A percentile compares a stretch with the other conserved stretches of the same genome.
phyloP scores from a whole-genome alignment of 805 yeast species.

The Candida vaughaniae region DNA sequence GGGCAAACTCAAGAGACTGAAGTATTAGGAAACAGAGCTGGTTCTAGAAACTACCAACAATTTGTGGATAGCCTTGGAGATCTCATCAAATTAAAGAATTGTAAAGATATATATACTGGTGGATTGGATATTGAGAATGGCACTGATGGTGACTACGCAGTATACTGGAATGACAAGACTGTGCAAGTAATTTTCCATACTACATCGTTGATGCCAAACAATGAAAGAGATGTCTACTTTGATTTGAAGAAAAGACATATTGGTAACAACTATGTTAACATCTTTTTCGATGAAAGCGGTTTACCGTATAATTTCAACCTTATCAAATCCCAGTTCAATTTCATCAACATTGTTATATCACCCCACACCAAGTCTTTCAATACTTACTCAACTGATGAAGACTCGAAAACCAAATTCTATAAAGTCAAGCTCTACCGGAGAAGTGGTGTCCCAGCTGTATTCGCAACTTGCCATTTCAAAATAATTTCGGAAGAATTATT shows the following conservation, averaged over 20 bases:
- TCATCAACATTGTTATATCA: conserved; percentile 72
- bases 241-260: conserved; percentile 77
- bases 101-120: conserved; percentile 61
- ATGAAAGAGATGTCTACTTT: conserved; percentile 37
- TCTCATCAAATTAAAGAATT: conserved; percentile 55
- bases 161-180: conserved; percentile 69
- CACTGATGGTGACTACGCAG: conserved; percentile 72
- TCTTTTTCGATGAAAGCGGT: conserved; percentile 75
- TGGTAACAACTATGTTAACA: conserved; percentile 81
- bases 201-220: conserved; percentile 76
- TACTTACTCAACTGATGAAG: conserved; percentile 1
- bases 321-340: conserved; percentile 77
- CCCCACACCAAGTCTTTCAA: conserved; percentile 46
- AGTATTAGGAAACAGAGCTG: conserved; percentile 61
- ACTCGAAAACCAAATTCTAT: conserved; percentile 34
- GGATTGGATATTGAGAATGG: conserved; percentile 74
- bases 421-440: conserved; percentile 64
- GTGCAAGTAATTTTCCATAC: conserved; percentile 76
- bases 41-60: conserved; percentile 60
- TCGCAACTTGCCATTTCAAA: conserved; percentile 75
- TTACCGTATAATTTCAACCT: conserved; percentile 65
- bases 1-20: conserved; percentile 64
- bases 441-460: conserved; percentile 71
- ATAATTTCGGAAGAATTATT: conserved; percentile 59
- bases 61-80: conserved; percentile 62